Evolutionary conservation across 805 yeast genomes (phyloP).

Genomic region (Cyberlindnera mycetangii): DNA sequence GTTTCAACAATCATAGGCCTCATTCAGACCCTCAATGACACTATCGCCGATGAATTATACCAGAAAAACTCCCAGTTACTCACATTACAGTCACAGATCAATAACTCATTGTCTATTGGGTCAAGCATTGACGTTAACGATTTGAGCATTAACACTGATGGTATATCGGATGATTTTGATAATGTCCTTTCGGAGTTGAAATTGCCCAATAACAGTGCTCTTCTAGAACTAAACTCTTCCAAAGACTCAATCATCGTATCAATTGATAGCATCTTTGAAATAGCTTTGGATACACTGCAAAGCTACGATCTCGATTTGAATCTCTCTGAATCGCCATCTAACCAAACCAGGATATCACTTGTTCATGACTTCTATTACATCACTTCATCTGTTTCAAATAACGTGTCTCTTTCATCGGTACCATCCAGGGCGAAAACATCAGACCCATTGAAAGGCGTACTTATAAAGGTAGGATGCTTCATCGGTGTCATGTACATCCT

Average conservation of each 20-base stretch:
- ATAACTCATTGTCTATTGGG: slow-evolving; percentile 8
- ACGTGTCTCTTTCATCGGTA: not conserved
- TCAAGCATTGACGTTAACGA: slow-evolving; percentile 2
- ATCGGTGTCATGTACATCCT: slow-evolving; percentile 6
- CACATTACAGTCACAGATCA: not conserved
- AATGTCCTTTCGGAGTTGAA: not conserved
- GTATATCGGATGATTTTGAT: not conserved
- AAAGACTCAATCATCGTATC: not conserved
- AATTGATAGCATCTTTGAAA: slow-evolving; percentile 3
- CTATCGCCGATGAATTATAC: slow-evolving; percentile 2
- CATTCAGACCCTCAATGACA: slow-evolving; percentile 1
- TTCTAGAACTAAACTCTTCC: not conserved
- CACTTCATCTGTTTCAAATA: not conserved
- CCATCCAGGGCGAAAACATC: not conserved
- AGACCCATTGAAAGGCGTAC: not conserved
- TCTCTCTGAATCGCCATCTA: not conserved
- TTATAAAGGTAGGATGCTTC: slow-evolving; percentile 10
- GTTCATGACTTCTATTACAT: not conserved
- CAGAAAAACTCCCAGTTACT: not conserved
- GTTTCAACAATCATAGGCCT: not conserved
- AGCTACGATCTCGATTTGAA: not conserved
- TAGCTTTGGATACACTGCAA: not conserved
- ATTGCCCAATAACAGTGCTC: not conserved
- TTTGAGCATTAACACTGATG: slow-evolving; percentile 3
- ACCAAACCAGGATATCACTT: not conserved